Conservation (phyloP, 257 asterid genomes). For the Salvia hispanica region DNA sequence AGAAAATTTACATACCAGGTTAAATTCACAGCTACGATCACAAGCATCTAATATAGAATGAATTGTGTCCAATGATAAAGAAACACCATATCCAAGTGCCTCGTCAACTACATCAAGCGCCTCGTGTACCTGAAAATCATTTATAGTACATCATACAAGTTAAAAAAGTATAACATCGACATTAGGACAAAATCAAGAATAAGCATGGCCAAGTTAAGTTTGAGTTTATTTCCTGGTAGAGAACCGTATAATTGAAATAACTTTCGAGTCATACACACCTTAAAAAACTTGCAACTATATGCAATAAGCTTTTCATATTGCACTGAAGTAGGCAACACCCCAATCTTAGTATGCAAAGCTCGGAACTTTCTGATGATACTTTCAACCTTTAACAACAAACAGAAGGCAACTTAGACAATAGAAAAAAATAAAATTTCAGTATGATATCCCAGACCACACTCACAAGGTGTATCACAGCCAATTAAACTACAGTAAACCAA, state of each 20-base stretch:
- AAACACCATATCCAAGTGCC: conserved; percentile 53
- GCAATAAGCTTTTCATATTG: conserved; percentile 65
- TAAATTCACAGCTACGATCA: conserved; percentile 66
- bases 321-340: conserved; percentile 57
- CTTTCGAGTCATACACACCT: conserved; percentile 56
- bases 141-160: conserved; percentile 27
- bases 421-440: conserved; percentile 19
- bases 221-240: conserved; percentile 9
- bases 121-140: conserved; percentile 61
- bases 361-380: conserved; percentile 55
- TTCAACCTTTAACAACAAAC: conserved; percentile 62
- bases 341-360: conserved; percentile 53
- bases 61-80: conserved; percentile 51
- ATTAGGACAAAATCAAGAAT: conserved; percentile 25
- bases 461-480: conserved; percentile 13
- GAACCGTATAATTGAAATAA: conserved; percentile 19
- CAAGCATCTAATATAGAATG: conserved; percentile 71
- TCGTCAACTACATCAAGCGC: conserved; percentile 68
- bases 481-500: not conserved
- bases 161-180: conserved; percentile 3
- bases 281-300: conserved; percentile 53
- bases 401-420: conserved; percentile 29
- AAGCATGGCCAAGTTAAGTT: conserved; percentile 18
- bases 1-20: conserved; percentile 59
- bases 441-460: conserved; percentile 17